phyloP scores from a whole-genome alignment of 345 rosid genomes.

The Abelmoschus esculentus region DNA sequence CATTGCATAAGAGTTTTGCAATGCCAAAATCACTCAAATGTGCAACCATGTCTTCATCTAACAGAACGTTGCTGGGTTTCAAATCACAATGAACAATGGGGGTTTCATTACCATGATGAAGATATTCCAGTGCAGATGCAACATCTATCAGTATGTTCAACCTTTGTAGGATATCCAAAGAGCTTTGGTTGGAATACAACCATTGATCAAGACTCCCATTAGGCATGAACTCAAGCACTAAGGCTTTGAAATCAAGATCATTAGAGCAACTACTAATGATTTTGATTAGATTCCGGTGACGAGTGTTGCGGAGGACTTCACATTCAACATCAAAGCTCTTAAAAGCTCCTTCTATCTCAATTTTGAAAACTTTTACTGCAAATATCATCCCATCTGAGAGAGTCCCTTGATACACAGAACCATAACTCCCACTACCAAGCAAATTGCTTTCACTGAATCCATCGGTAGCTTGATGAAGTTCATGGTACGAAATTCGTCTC shows the following conservation, averaged over 20 bases:
- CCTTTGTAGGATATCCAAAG: neutral
- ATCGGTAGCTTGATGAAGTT: neutral
- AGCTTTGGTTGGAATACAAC: neutral
- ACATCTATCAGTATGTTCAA: neutral
- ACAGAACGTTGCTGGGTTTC: neutral
- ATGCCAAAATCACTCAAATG: conserved; percentile 7
- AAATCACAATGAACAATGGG: conserved; percentile 4
- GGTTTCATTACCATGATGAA: neutral
- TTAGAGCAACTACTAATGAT: conserved; percentile 13
- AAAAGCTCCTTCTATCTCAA: neutral
- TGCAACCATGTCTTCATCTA: conserved; percentile 9
- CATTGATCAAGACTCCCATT: conserved; percentile 17
- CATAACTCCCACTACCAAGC: conserved; percentile 13
- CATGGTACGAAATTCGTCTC: conserved; percentile 3
- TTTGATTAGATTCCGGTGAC: conserved; percentile 18
- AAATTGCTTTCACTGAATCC: neutral
- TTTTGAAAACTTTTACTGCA: conserved; percentile 14
- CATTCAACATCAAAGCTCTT: conserved; percentile 15
- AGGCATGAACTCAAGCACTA: conserved; percentile 17
- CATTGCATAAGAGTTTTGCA: neutral
- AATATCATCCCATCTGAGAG: neutral
- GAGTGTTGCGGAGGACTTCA: conserved; percentile 11
- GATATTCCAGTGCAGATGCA: neutral
- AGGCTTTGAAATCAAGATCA: conserved; percentile 8
- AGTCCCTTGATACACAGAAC: conserved; percentile 12